Conservation (phyloP, 441 rosid species). For the Erodium texanum region DNA sequence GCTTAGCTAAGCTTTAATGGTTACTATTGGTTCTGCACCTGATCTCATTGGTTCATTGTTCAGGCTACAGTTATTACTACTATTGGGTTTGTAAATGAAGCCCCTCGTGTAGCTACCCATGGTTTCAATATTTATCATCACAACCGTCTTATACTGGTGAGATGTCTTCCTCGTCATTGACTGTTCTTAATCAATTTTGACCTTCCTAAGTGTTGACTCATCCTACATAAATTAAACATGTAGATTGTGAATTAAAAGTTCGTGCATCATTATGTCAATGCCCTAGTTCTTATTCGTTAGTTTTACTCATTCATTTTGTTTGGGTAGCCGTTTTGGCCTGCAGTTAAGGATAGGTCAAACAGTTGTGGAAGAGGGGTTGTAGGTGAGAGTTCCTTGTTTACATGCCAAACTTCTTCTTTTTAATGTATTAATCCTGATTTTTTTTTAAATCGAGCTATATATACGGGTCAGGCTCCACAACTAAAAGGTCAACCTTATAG, state of each 20-base stretch:
- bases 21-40: neutral
- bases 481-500: too few species aligned
- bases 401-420: too few species aligned
- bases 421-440: too few species aligned
- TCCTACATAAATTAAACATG: neutral
- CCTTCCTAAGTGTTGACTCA: neutral
- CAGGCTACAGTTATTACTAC: slow-evolving; percentile 22
- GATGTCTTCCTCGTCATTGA: neutral
- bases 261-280: neutral
- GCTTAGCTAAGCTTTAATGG: neutral
- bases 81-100: slow-evolving; percentile 32
- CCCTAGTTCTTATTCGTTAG: neutral
- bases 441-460: too few species aligned
- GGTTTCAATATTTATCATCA: slow-evolving; percentile 28
- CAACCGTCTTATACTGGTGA: slow-evolving; percentile 28
- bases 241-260: too few species aligned
- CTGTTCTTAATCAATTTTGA: neutral
- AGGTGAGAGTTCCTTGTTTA: slow-evolving; percentile 17
- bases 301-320: slow-evolving; percentile 3
- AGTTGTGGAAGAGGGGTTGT: slow-evolving; percentile 23
- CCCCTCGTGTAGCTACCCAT: slow-evolving; percentile 18
- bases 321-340: slow-evolving; percentile 27
- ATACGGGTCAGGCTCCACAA: too few species aligned
- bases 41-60: slow-evolving; percentile 12
- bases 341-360: slow-evolving; percentile 12